Conservation (phyloP, 371 early-diverging fungal species). For the Mortierella sp. region DNA sequence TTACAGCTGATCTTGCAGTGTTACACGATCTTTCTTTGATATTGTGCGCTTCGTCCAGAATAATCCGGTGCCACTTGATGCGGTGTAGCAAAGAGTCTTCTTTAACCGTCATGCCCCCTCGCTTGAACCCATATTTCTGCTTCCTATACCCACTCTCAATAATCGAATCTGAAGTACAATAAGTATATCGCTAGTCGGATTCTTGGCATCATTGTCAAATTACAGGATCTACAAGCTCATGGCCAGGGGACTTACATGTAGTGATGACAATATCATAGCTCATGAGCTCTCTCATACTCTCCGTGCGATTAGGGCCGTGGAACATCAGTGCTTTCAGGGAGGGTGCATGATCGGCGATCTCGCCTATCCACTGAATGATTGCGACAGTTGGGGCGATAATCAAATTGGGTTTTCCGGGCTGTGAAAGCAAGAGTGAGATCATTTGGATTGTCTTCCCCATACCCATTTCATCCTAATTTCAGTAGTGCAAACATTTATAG, state of each 20-base stretch:
- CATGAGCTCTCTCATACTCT: slow-evolving; percentile 62
- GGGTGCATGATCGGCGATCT: slow-evolving; percentile 81
- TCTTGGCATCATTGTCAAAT: neutral
- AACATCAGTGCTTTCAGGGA: slow-evolving; percentile 75
- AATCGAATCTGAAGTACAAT: slow-evolving; percentile 68
- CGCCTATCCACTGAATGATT: slow-evolving; percentile 90
- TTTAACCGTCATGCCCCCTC: slow-evolving; percentile 69
- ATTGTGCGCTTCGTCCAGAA: slow-evolving; percentile 96
- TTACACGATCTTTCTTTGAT: slow-evolving; percentile 95
- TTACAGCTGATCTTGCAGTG: slow-evolving; percentile 87
- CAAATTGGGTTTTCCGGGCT: slow-evolving; percentile 80
- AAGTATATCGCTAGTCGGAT: neutral
- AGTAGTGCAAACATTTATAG: neutral
- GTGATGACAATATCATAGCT: slow-evolving; percentile 87
- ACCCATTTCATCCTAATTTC: slow-evolving; percentile 92
- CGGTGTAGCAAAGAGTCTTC: slow-evolving; percentile 80
- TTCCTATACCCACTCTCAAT: slow-evolving; percentile 83
- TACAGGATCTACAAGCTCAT: neutral
- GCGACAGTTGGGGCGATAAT: slow-evolving; percentile 94
- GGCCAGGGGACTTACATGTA: slow-evolving; percentile 76
- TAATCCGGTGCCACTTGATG: slow-evolving; percentile 87
- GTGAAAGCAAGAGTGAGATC: slow-evolving; percentile 84
- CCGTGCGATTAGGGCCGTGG: slow-evolving; percentile 76
- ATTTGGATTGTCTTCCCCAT: slow-evolving; percentile 99
- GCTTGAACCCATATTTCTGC: slow-evolving; percentile 77